These are phyloP conservation scores for Tricholoma flavovirens DNA, from an alignment of 768 basidiomycete species.

Conservation along the genomic window DNA sequence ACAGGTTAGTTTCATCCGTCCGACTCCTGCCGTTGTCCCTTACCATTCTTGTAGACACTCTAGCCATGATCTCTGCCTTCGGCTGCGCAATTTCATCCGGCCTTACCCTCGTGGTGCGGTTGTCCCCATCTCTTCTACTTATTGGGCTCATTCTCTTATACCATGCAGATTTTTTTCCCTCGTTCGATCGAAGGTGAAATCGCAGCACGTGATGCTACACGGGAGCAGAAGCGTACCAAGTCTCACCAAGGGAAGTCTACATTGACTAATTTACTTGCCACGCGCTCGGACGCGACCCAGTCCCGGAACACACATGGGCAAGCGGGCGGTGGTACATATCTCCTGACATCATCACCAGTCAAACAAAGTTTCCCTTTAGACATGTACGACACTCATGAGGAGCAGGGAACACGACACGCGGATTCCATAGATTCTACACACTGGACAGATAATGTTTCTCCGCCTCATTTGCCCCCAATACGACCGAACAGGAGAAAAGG, in stretches of 20 bases:
- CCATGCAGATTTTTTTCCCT: constrained; percentile 72
- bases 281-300: constrained; percentile 16
- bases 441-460: constrained; percentile 24
- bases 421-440: constrained; percentile 17
- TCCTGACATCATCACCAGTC: constrained; percentile 30
- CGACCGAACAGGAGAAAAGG: constrained; percentile 40
- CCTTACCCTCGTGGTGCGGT: constrained; percentile 63
- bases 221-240: constrained; percentile 32
- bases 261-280: constrained; percentile 17
- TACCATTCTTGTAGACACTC: constrained; percentile 38
- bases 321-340: constrained; percentile 21
- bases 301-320: constrained; percentile 8
- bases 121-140: background rate
- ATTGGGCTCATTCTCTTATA: background rate
- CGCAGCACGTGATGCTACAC: constrained; percentile 41
- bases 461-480: constrained; percentile 25
- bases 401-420: constrained; percentile 8
- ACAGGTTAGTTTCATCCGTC: constrained; percentile 33
- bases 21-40: background rate
- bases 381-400: constrained; percentile 15
- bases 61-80: constrained; percentile 51
- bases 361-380: constrained; percentile 20
- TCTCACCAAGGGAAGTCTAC: constrained; percentile 20
- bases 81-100: constrained; percentile 65
- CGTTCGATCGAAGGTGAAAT: constrained; percentile 69